Base-by-base conservation (phyloP, 2,329 filamentous ascomycete genomes). In the Parascedosporium putredinis region DNA sequence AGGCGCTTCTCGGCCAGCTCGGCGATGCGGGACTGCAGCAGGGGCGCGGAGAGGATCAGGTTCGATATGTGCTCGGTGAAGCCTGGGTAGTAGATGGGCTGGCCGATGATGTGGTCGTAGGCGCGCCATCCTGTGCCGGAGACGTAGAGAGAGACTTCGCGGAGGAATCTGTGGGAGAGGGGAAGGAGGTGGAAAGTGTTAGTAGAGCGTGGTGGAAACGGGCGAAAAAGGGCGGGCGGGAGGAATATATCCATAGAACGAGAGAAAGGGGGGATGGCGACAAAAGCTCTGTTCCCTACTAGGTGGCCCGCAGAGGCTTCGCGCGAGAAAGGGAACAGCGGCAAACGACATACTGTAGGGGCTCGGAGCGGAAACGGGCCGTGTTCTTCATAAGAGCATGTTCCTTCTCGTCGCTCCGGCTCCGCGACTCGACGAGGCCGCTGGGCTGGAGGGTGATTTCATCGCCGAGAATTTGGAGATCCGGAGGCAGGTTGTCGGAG, bases 111-210 rank as follows among this genome's bases (percentile, higher is more conserved):
- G 54, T 85, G 73, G 61, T 97, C 88, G 70, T 98, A 98, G 53
- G 87, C 88, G 53, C 93, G 86, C 93, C 93, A 98, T 63, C 90
- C 91, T 47, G 86, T 85, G 50, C 93, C 93, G 10, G 88, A 91
- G 55, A 97, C 86, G 67, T 97, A 90, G 29, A 95, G 75, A 44
- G 87, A 93, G 29, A 98, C 84, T 71, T 98, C 93, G 57, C 89
- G 88, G 25, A 97, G 79, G 64, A 97, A 97, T 55, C 89, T 84
- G 69, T 46, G 38, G 20, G 27, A 12, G 27, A 31, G 27, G 27
- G 12, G 47, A 20, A n/a, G 20, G 33, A 22, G 16, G 29, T n/a
- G 5, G 14, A 24, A 25, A 31, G 5, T 5, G 47, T 49, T 31
- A 49, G 47, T 18, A 27, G n/a, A n/a, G n/a, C n/a, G n/a, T n/a